phyloP scores from a whole-genome alignment of 257 asterid genomes.

The Ajuga chamaepitys region DNA sequence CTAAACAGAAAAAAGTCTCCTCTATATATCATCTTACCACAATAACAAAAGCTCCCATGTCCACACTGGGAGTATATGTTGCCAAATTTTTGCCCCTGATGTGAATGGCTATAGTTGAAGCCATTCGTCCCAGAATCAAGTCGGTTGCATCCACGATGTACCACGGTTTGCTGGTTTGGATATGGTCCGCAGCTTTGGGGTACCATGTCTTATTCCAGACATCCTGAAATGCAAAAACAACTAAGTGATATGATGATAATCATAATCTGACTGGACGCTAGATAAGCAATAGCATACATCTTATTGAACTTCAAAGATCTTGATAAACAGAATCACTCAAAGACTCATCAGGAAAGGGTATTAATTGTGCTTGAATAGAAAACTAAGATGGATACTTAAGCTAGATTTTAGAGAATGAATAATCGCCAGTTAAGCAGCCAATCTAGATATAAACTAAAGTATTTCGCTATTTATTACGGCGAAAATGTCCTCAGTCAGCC shows the following conservation, averaged over 20 bases:
- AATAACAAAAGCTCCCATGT: conserved; percentile 94
- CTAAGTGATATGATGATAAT: not conserved
- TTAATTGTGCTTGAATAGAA: not conserved
- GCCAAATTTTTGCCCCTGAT: conserved; percentile 92
- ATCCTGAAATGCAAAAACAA: conserved; percentile 47
- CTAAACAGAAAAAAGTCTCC: conserved; percentile 4
- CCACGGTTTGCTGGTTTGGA: conserved; percentile 80
- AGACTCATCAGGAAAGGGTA: not conserved
- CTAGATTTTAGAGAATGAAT: not conserved
- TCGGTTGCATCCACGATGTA: conserved; percentile 86
- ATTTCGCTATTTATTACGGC: not conserved
- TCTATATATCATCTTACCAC: conserved; percentile 43
- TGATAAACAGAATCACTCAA: not conserved
- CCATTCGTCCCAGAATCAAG: conserved; percentile 86
- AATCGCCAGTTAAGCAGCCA: not conserved
- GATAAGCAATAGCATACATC: not conserved
- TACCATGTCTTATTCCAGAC: conserved; percentile 95
- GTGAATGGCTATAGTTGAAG: conserved; percentile 80
- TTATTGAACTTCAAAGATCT: not conserved
- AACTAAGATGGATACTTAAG: not conserved
- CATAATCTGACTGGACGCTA: not conserved
- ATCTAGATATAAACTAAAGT: not conserved
- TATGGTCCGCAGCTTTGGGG: conserved; percentile 87
- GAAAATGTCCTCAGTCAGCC: not conserved
- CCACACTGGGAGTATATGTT: conserved; percentile 92